Conservation (phyloP, 768 basidiomycete genomes). For the Russula emetica region DNA sequence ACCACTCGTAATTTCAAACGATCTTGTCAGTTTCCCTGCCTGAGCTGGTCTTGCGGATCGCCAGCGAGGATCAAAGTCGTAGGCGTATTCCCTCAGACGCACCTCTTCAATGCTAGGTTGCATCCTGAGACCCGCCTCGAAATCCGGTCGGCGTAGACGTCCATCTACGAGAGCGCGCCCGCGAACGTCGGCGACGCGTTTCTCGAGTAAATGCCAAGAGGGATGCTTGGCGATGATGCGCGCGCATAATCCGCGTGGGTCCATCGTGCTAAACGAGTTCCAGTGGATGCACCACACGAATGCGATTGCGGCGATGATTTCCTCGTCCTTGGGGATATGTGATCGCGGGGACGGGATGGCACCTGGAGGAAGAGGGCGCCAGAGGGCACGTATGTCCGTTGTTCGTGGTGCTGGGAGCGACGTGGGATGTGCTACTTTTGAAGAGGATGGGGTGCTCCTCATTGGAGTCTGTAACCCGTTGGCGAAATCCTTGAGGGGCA, state of each 20-base stretch:
- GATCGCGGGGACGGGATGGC: conserved; percentile 19
- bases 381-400: not conserved
- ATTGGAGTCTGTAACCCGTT: not conserved
- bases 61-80: conserved; percentile 22
- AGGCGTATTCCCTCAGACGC: conserved; percentile 11
- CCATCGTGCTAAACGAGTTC: conserved; percentile 26
- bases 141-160: conserved; percentile 14
- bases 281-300: conserved; percentile 25
- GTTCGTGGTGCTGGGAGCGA: not conserved
- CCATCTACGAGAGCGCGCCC: conserved; percentile 18
- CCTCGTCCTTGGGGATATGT: conserved; percentile 20
- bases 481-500: not conserved
- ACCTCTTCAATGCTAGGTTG: conserved; percentile 20
- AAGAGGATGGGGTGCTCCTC: not conserved
- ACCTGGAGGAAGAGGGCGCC: conserved; percentile 24
- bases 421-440: not conserved
- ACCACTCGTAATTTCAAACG: conserved; percentile 24
- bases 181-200: conserved; percentile 18
- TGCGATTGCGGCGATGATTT: conserved; percentile 22
- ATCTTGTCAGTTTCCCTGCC: conserved; percentile 4
- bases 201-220: conserved; percentile 21
- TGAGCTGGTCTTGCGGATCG: conserved; percentile 9
- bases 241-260: conserved; percentile 11
- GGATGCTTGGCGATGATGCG: conserved; percentile 16
- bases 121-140: conserved; percentile 21